These are phyloP conservation scores for Neurospora sp. DNA, from an alignment of 495 filamentous ascomycete genomes.

Conservation along the genomic window DNA sequence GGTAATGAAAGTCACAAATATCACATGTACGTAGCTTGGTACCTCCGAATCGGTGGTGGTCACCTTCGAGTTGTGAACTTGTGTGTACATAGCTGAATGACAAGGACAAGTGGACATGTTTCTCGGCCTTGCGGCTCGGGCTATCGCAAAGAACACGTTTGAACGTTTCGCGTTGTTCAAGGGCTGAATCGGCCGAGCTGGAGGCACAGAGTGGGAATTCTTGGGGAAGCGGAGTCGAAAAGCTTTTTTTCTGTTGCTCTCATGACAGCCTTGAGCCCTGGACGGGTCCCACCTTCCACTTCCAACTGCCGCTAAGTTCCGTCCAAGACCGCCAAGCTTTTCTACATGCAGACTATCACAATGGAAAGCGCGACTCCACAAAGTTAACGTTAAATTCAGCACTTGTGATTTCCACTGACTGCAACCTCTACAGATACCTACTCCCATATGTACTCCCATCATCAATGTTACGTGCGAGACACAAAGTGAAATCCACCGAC, in stretches of 20 bases:
- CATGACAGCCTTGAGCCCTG: not conserved
- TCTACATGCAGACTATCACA: not conserved
- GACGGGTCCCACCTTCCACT: not conserved
- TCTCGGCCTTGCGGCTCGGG: not conserved
- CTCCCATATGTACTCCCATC: not conserved
- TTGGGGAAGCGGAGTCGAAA: not conserved
- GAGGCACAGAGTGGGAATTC: not conserved
- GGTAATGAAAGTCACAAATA: not conserved
- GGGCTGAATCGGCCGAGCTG: not conserved
- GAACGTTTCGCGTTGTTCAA: not conserved
- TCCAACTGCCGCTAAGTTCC: not conserved
- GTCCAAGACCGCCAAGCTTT: not conserved
- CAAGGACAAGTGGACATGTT: not conserved
- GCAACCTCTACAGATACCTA: not conserved
- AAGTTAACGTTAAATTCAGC: not conserved
- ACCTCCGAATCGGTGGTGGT: not conserved
- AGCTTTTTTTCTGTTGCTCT: not conserved
- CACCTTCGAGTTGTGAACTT: not conserved
- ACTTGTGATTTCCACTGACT: not conserved
- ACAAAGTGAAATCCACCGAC: not conserved
- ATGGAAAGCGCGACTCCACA: not conserved
- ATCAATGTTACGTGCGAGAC: not conserved
- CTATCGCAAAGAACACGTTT: not conserved
- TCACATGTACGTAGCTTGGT: not conserved
- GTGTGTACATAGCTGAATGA: not conserved